phyloP scores from a whole-genome alignment of 2,329 filamentous ascomycete genomes.

The Metarhizium anisopliae region DNA sequence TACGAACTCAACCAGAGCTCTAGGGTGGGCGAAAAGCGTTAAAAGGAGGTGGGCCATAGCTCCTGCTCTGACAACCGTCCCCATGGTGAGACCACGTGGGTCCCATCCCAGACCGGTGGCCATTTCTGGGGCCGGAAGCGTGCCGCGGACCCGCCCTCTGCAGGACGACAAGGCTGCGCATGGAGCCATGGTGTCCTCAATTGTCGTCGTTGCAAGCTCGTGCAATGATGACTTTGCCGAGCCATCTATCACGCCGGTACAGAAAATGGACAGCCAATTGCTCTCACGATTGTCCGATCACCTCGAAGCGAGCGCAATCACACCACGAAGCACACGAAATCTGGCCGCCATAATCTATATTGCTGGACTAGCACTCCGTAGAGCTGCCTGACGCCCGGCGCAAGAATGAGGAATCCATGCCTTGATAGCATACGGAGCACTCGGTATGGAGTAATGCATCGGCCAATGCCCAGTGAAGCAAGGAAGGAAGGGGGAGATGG shows the following conservation, averaged over 20 bases:
- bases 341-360: neutral
- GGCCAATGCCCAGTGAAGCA: too few relatives aligned
- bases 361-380: too few relatives aligned
- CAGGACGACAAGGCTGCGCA: neutral
- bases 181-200: neutral
- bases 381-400: too few relatives aligned
- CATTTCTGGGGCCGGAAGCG: conserved; percentile 7
- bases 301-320: neutral
- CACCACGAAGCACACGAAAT: neutral
- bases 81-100: conserved; percentile 7
- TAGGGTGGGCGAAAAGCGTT: neutral
- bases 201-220: neutral
- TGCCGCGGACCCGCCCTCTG: conserved; percentile 8
- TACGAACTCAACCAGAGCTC: neutral
- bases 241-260: neutral
- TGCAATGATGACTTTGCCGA: neutral
- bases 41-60: neutral
- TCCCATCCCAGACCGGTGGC: neutral
- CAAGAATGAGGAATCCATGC: too few relatives aligned
- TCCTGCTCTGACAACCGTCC: neutral
- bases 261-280: neutral
- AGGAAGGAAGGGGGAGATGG: too few relatives aligned
- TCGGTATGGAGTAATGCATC: too few relatives aligned
- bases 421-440: too few relatives aligned
- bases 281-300: neutral